A percentile compares a stretch with the other conserved stretches of the same genome.
Conservation (phyloP, 768 basidiomycete genomes). For the Auriscalpium vulgare region DNA sequence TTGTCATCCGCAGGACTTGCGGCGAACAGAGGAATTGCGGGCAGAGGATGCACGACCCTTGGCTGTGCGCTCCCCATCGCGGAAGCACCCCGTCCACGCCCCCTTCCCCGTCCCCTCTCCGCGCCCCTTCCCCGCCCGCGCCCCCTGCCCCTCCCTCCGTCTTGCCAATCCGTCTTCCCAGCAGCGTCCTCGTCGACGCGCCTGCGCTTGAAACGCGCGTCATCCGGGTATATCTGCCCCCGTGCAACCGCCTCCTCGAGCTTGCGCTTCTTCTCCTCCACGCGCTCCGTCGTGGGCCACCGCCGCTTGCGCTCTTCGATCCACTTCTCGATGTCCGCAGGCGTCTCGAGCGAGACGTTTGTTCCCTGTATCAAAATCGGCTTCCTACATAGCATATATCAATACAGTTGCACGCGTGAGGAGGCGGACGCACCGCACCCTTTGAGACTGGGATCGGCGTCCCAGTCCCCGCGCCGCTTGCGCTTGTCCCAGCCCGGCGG, state of each 20-base stretch:
- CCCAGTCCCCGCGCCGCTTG: slow-evolving; percentile 58
- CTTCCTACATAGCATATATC: slow-evolving; percentile 38
- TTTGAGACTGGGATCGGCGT: slow-evolving; percentile 74
- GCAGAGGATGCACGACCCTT: no score
- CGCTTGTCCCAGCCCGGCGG: slow-evolving; percentile 62
- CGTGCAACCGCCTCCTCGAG: slow-evolving; percentile 71
- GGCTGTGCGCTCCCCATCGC: slow-evolving; percentile 1
- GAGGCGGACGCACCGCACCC: slow-evolving; percentile 39
- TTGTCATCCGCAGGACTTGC: neutral
- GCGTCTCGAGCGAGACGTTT: slow-evolving; percentile 64
- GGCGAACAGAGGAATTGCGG: slow-evolving; percentile 19
- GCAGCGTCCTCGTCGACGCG: slow-evolving; percentile 20
- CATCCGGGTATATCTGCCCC: slow-evolving; percentile 57
- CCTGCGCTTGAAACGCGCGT: slow-evolving; percentile 38
- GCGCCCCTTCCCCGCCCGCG: slow-evolving; percentile 25
- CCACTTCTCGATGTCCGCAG: slow-evolving; percentile 79
- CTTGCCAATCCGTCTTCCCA: slow-evolving; percentile 9
- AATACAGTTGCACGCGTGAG: neutral
- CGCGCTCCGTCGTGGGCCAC: slow-evolving; percentile 65
- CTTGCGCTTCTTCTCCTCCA: slow-evolving; percentile 78
- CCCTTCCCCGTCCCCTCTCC: slow-evolving; percentile 19
- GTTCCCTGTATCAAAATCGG: slow-evolving; percentile 75
- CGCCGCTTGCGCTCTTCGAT: slow-evolving; percentile 80
- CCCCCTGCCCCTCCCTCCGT: slow-evolving; percentile 18
- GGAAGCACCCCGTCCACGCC: neutral